Conservation (phyloP, 2,329 filamentous ascomycete genomes). For the Coniochaeta prunicola region DNA sequence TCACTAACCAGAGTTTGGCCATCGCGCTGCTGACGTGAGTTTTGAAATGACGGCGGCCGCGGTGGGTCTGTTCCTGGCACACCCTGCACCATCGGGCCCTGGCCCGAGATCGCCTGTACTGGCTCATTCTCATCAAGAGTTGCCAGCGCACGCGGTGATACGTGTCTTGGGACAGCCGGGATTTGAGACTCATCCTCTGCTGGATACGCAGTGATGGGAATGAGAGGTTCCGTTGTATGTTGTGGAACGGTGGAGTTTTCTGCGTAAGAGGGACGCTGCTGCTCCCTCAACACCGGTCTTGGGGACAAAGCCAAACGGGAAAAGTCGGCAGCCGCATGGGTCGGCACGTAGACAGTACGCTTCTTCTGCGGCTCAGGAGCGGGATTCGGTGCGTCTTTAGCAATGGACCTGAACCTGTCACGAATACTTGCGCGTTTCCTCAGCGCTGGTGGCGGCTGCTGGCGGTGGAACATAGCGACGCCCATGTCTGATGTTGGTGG, state of each 20-base stretch:
- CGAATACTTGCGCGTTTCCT: conserved; percentile 14
- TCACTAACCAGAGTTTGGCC: background rate
- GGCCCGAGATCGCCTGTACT: background rate
- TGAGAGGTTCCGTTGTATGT: background rate
- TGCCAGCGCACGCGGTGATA: conserved; percentile 1
- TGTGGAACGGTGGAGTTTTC: background rate
- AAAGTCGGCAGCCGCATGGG: conserved; percentile 23
- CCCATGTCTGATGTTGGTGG: background rate
- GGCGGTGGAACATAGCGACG: background rate
- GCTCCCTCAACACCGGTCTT: conserved; percentile 4
- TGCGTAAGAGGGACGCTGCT: conserved; percentile 2
- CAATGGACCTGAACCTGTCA: conserved; percentile 10
- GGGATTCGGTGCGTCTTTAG: background rate
- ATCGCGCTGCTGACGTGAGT: background rate
- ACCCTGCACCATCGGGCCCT: background rate
- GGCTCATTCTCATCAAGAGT: conserved; percentile 4
- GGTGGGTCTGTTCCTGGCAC: background rate
- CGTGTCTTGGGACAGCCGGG: background rate
- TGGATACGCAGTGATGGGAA: background rate
- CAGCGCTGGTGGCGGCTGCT: conserved; percentile 7
- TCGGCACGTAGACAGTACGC: conserved; percentile 17
- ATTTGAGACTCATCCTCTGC: background rate
- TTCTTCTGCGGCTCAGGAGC: background rate
- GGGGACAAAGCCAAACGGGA: conserved; percentile 15
- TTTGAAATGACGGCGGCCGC: background rate